These are phyloP conservation scores for Wickerhamiella kazuoi DNA, from an alignment of 805 yeast genomes.

Conservation along the genomic window DNA sequence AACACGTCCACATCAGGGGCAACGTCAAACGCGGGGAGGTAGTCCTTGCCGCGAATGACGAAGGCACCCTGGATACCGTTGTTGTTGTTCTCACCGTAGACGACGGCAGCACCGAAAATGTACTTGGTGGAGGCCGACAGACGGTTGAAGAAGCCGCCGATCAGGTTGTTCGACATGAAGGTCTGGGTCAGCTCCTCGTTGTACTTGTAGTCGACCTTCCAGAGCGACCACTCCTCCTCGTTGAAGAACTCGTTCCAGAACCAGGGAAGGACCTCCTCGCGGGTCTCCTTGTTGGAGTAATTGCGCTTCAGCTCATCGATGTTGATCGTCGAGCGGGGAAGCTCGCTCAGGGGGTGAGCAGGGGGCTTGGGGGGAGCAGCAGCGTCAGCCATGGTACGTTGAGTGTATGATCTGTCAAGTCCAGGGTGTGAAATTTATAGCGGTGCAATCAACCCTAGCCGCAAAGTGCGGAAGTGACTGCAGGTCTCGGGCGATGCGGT, in stretches of 20 bases:
- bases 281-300: constrained; percentile 95
- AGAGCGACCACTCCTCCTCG: constrained; percentile 84
- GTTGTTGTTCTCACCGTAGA: constrained; percentile 96
- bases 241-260: constrained; percentile 86
- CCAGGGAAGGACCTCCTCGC: constrained; percentile 88
- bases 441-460: too few species aligned
- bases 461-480: too few species aligned
- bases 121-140: constrained; percentile 79
- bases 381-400: constrained; percentile 1
- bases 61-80: constrained; percentile 94
- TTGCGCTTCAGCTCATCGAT: constrained; percentile 91
- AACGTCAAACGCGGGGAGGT: constrained; percentile 81
- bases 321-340: constrained; percentile 45
- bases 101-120: constrained; percentile 85
- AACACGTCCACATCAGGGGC: constrained; percentile 99
- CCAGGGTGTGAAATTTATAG: too few species aligned
- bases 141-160: constrained; percentile 97
- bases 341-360: constrained; percentile 77
- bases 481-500: too few species aligned
- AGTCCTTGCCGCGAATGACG: constrained; percentile 88
- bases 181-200: constrained; percentile 93
- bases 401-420: not conserved
- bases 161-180: constrained; percentile 94
- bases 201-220: constrained; percentile 92
- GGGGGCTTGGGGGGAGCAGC: constrained; percentile 38